Base-by-base conservation (phyloP, 495 filamentous ascomycete species). In the Xylaria castorea region DNA sequence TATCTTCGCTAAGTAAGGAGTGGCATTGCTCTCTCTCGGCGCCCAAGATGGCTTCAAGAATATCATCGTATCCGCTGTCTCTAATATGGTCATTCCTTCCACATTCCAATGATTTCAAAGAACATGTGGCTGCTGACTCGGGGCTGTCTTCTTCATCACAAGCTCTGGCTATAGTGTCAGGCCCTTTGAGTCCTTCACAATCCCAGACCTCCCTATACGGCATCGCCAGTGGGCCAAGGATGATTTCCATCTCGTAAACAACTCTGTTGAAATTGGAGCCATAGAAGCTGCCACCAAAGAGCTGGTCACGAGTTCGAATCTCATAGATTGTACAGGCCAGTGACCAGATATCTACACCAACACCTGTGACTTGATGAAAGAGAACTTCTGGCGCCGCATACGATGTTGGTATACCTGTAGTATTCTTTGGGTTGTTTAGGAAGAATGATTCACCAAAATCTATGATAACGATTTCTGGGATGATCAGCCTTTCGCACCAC, bases 331-430 rank as follows among this genome's bases (percentile, higher is more conserved):
- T 68, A 57, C 65, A 68, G 0, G 48, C 65, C 1, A 68, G 14
- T 1, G 65, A 38, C 65, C 65, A 68, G 11, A 68, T 55, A 11
- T 68, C 65, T 18, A 57, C 50, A 2, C 8, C 50, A 20, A 11
- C 6, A 1, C 65, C 65, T 1, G 18, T 14, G 7, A 32, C 5
- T 57, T 68, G 65, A 8, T 16, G 8, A 50, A 68, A 68, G 22
- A 57, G 48, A 14, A 68, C 5, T 25, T 68, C 65, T 44, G 65
- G 65, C n/a, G 65, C 46, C 1, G 65, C 65, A 30, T 68, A 68
- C 0, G 32, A n/a, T 14, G 20, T 68, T 1, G 65, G 65, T 40
- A 68, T 68, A 0, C 65, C 46, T 4, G 48, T 68, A 7, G n/a
- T 30, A 9, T 48, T 0, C 14, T 9, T 68, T 0, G 65, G 2